phyloP scores from a whole-genome alignment of 202 grass and related monocot species.

The Setaria italica region DNA sequence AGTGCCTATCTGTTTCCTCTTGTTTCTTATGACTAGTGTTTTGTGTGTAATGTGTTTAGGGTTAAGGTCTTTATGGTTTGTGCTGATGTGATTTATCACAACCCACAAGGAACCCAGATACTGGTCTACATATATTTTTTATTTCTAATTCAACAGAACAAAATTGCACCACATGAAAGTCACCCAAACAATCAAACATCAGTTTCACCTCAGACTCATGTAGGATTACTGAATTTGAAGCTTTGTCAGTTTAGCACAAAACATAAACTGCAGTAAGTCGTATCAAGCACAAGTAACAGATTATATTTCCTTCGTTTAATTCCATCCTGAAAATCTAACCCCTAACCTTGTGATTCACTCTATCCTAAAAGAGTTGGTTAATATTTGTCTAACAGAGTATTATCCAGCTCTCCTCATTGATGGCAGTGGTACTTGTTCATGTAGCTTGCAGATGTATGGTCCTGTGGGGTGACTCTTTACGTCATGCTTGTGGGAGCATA shows the following conservation, averaged over 20 bases:
- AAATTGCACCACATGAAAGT: slow-evolving; percentile 24
- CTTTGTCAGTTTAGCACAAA: not conserved
- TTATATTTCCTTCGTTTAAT: slow-evolving; percentile 13
- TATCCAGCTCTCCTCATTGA: slow-evolving; percentile 23
- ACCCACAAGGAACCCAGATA: not conserved
- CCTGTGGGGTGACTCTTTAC: slow-evolving; percentile 93
- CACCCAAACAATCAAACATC: slow-evolving; percentile 10
- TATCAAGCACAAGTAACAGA: not conserved
- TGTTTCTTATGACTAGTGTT: not conserved
- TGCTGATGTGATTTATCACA: not conserved
- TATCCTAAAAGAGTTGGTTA: slow-evolving; percentile 1
- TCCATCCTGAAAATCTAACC: slow-evolving; percentile 6
- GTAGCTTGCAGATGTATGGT: slow-evolving; percentile 98
- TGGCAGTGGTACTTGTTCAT: slow-evolving; percentile 47
- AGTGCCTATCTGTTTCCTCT: not conserved
- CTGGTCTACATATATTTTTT: slow-evolving; percentile 5
- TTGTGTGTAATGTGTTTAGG: not conserved
- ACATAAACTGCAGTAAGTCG: slow-evolving; percentile 21
- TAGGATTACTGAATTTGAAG: slow-evolving; percentile 27
- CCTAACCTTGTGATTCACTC: slow-evolving; percentile 1
- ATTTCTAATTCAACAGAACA: slow-evolving; percentile 20
- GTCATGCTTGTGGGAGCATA: slow-evolving; percentile 98
- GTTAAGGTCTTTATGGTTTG: not conserved
- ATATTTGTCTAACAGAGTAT: slow-evolving; percentile 9
- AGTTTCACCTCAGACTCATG: slow-evolving; percentile 16